Evolutionary conservation across 176 grass and related monocot genomes (phyloP), one percentile per base, ranked within the genome.

Genomic region (Melocanna baccifera): DNA sequence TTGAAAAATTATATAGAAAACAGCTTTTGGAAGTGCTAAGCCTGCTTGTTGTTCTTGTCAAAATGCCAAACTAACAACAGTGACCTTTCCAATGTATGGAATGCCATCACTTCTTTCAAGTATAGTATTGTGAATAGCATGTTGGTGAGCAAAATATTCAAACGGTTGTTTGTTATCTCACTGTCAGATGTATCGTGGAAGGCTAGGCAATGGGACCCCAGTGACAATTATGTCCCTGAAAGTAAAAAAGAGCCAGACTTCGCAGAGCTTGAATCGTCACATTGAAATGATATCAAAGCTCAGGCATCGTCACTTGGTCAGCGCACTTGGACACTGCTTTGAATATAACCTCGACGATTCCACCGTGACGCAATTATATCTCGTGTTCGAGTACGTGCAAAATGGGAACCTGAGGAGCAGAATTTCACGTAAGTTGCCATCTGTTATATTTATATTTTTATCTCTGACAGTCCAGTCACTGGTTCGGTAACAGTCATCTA

Each of bases 251-350:
- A 84, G 86, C 28, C 81, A 92, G 79, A 58, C 85, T 36, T 69
- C 86, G 32, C 91, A 93, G 75, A 96, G 83, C 85, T 90, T 97
- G 47, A 87, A 83, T 13, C 91, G 77, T 12, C 90, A 97, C 81
- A 91, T 97, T 9, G 94, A 97, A 39, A 90, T 89, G 82, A 92
- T 97, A 66, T 94, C 94, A 3, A 94, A 82, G 81, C 89, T 97
- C 25, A 83, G 94, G 58, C 89, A 97, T 81, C 89, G 87, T 13
- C 94, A 97, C 63, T 80, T 97, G 74, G 91, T 97, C 10, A 97
- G 94, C 78, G 86, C 91, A 26, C 78, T 97, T 9, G 94, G 94
- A 9, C 91, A 97, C 78, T 92, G 94, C 94, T 86, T 90, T 48
- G 85, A 91, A 47, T 91, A 86, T 59, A 85, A 87, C 80, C 89